Percentiles rank a stretch among this genome's conserved stretches.
These are phyloP conservation scores for Gastrodia elata DNA, from an alignment of 106 monocot species.

Conservation along the genomic window DNA sequence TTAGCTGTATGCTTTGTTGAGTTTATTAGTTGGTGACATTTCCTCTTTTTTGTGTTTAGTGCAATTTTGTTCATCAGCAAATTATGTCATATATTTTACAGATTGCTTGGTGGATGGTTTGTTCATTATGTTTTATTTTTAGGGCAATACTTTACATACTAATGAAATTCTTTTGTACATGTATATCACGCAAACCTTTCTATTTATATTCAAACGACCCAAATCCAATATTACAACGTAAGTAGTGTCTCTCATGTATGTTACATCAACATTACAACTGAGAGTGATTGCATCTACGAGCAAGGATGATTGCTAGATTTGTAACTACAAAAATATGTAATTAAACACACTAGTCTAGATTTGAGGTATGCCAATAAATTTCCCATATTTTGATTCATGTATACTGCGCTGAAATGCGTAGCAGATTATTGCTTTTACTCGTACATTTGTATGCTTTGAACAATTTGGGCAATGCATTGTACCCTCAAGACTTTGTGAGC, in stretches of 20 bases:
- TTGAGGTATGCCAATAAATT: too few species aligned
- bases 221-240: too few species aligned
- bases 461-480: conserved; percentile 64
- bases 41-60: background rate
- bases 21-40: background rate
- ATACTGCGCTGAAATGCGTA: background rate
- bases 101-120: background rate
- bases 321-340: too few species aligned
- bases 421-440: background rate
- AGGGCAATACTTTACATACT: too few species aligned
- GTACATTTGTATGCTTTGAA: background rate
- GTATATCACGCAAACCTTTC: too few species aligned
- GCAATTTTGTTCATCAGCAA: background rate
- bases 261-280: too few species aligned
- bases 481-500: conserved; percentile 29
- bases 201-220: too few species aligned
- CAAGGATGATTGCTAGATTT: too few species aligned
- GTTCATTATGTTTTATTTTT: background rate
- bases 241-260: too few species aligned
- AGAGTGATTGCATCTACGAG: too few species aligned
- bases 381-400: background rate
- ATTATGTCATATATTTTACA: background rate
- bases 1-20: background rate
- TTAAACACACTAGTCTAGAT: too few species aligned
- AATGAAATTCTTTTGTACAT: too few species aligned